Percentiles rank a stretch among this genome's conserved stretches.
phyloP scores from a whole-genome alignment of 2,329 filamentous ascomycete species.

The Chrysoporthe puriensis region DNA sequence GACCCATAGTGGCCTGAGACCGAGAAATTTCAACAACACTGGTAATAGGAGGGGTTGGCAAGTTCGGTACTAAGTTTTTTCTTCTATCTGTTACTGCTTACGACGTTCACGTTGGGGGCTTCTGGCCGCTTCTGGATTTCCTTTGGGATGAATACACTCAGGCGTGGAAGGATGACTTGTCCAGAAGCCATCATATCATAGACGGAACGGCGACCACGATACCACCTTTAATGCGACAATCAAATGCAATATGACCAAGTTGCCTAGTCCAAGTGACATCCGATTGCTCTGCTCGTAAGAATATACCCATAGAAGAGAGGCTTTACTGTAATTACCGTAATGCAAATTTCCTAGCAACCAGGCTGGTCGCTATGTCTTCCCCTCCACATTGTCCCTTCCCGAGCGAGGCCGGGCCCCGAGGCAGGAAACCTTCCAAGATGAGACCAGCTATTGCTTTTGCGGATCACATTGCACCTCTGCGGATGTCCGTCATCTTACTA shows the following conservation, averaged over 20 bases:
- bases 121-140: neutral
- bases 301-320: no score
- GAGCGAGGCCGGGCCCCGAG: no score
- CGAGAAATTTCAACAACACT: neutral
- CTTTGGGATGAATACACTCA: neutral
- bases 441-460: no score
- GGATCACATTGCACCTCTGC: no score
- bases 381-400: no score
- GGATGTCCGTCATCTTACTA: no score
- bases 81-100: neutral
- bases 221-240: neutral
- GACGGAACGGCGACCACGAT: neutral
- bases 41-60: neutral
- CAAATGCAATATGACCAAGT: neutral
- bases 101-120: slow-evolving; percentile 6
- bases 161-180: slow-evolving; percentile 1
- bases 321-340: no score
- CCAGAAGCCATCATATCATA: neutral
- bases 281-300: neutral
- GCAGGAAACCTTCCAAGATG: no score
- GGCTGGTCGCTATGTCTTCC: no score
- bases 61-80: neutral
- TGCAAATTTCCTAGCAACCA: no score
- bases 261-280: neutral
- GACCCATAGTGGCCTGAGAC: neutral